Percentiles rank a stretch among this genome's conserved stretches.
Conservation (phyloP, 1,284 basidiomycete species). For the Trichosporon inkin region DNA sequence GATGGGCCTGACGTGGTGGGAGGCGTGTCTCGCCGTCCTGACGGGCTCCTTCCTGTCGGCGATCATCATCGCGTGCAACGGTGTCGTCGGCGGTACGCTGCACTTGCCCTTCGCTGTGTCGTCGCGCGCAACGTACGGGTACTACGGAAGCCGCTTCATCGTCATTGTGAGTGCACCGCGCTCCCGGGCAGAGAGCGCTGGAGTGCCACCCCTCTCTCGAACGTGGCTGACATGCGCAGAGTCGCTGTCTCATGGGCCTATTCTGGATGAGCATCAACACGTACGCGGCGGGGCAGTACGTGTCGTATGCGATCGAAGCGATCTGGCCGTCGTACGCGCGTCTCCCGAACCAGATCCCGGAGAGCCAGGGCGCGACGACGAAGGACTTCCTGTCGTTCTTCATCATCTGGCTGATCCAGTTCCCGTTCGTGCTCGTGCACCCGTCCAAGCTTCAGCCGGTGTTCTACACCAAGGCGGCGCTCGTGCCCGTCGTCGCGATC, state of each 20-base stretch:
- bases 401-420: constrained; percentile 59
- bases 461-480: constrained; percentile 60
- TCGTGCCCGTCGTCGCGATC: constrained; percentile 63
- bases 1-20: constrained; percentile 44
- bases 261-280: constrained; percentile 68
- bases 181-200: not conserved
- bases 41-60: constrained; percentile 13
- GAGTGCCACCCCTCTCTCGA: not conserved
- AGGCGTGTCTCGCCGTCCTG: constrained; percentile 22
- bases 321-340: constrained; percentile 29
- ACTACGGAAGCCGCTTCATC: constrained; percentile 54
- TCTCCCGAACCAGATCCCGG: constrained; percentile 24
- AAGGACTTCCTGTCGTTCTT: constrained; percentile 61
- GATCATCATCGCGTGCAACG: constrained; percentile 51
- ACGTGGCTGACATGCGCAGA: constrained; percentile 8
- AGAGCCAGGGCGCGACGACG: constrained; percentile 34
- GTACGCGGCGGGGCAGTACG: constrained; percentile 39
- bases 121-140: constrained; percentile 68
- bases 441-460: constrained; percentile 67
- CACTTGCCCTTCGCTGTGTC: constrained; percentile 64
- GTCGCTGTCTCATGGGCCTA: constrained; percentile 57
- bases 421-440: constrained; percentile 65
- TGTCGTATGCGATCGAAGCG: constrained; percentile 25
- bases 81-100: constrained; percentile 64
- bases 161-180: constrained; percentile 58